Evolutionary conservation across 2,329 filamentous ascomycete genomes (phyloP).

Genomic region (Pseudogymnoascus pannorum): DNA sequence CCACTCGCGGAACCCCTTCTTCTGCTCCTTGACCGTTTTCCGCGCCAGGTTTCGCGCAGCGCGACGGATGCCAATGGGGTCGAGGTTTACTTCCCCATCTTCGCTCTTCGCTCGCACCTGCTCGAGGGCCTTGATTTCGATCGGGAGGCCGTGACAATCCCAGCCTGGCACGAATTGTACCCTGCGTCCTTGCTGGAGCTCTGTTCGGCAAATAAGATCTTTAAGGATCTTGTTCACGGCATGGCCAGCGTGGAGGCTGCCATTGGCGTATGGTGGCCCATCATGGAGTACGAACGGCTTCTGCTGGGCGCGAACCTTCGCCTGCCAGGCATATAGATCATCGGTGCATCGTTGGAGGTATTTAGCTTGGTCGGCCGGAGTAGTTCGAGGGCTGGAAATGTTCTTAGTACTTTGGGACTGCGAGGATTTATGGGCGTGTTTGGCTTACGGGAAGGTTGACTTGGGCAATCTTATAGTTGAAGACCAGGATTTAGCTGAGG

Average conservation of each 20-base stretch:
- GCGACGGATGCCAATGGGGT: conserved; percentile 52
- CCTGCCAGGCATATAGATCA: conserved; percentile 86
- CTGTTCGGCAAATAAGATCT: conserved; percentile 79
- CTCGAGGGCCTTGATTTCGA: conserved; percentile 89
- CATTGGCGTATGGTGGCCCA: conserved; percentile 95
- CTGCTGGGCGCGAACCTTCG: conserved; percentile 25
- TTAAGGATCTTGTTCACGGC: conserved; percentile 96
- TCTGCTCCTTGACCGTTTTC: conserved; percentile 64
- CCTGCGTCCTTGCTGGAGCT: conserved; percentile 68
- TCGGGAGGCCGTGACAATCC: conserved; percentile 96
- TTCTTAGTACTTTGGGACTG: conserved; percentile 13
- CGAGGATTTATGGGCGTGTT: background rate
- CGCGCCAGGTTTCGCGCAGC: conserved; percentile 59
- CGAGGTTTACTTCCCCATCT: conserved; percentile 34
- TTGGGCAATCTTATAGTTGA: conserved; percentile 69
- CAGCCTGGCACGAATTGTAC: conserved; percentile 85
- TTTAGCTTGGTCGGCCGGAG: conserved; percentile 38
- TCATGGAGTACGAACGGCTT: conserved; percentile 78
- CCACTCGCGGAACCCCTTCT: conserved; percentile 64
- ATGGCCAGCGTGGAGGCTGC: conserved; percentile 83
- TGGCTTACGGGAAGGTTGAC: conserved; percentile 60
- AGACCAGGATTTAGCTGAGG: conserved; percentile 54
- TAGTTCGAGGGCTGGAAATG: conserved; percentile 28
- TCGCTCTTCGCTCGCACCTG: conserved; percentile 20
- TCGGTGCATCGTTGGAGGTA: conserved; percentile 75